Base-by-base conservation (phyloP, 225 moss, liverwort and hornwort species). In the Antitrichia curtipendula region DNA sequence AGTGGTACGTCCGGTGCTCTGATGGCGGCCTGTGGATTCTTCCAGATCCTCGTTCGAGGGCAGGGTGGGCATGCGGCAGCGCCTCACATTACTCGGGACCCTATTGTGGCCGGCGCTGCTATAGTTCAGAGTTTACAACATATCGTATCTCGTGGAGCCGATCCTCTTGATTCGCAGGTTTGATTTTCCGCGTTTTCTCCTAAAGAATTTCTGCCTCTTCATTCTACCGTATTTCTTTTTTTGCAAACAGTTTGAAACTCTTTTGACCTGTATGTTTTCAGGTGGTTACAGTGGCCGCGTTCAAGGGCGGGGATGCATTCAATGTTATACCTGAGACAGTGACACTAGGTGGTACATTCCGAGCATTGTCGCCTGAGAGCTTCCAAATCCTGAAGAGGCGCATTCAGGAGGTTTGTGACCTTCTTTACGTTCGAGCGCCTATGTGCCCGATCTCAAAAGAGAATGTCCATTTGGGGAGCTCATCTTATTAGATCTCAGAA, bases 151-250 rank as follows among this genome's bases (percentile, higher is more conserved):
- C 95, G 96, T 61, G 93, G 93, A 90, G 94, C 96, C 17, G 90
- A 96, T 85, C 96, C 98, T 79, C 84, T 95, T 12, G 96, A 96
- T 72, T 91, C 98, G 23, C 93, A 98, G 95, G 98, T 98, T 58
- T 83, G 53, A n/a, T 43, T n/a, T n/a, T 28, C 36, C 59, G 50
- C 41, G 18, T 18, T 71, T 85, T 85, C 82, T 75, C 56, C 18
- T 18, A 29, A 21, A 8, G 17, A 49, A 72, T 21, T 16, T 68
- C 45, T 66, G n/a, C 66, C 20, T 75, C 60, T 86, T 45, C 74
- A 80, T 56, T 59, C 53, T 73, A 36, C 34, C 9, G 16, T 56
- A 70, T 59, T 22, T 57, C 19, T 66, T 72, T 66, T 49, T 73
- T 61, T 56, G 71, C 22, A 10, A 75, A 68, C 8, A 20, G 23